phyloP scores from a whole-genome alignment of 371 early-diverging fungal species.

The Mortierella sp. region DNA sequence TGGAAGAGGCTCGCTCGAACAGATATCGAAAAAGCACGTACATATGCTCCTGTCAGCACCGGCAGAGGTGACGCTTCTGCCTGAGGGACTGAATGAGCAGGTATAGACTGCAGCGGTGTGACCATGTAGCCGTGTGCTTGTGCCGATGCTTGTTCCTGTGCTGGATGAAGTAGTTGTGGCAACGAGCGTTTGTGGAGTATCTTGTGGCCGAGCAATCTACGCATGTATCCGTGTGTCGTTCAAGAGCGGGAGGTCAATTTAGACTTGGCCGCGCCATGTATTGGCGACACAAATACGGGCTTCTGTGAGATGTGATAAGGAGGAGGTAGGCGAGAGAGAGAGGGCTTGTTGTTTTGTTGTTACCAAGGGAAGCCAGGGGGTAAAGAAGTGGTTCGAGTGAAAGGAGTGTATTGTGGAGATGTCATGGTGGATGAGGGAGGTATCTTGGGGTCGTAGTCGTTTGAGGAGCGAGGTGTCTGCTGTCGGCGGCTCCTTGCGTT shows the following conservation, averaged over 20 bases:
- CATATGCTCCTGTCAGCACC: constrained; percentile 5
- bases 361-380: constrained; percentile 1
- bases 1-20: not conserved
- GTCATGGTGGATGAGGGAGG: not conserved
- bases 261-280: not conserved
- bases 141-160: not conserved
- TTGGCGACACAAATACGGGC: not conserved
- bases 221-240: too few relatives aligned
- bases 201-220: not conserved
- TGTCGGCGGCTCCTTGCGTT: not conserved
- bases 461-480: not conserved
- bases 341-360: not conserved
- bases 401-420: not conserved
- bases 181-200: not conserved
- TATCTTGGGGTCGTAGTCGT: not conserved
- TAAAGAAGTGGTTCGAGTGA: not conserved
- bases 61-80: not conserved
- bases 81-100: not conserved
- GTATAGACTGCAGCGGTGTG: constrained; percentile 1
- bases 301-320: not conserved
- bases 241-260: not conserved
- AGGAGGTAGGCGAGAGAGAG: too few relatives aligned
- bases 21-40: not conserved
- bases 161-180: not conserved
- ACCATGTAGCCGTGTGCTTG: not conserved